phyloP scores from a whole-genome alignment of 2,329 filamentous ascomycete genomes.

The Ophiostoma perfectum region DNA sequence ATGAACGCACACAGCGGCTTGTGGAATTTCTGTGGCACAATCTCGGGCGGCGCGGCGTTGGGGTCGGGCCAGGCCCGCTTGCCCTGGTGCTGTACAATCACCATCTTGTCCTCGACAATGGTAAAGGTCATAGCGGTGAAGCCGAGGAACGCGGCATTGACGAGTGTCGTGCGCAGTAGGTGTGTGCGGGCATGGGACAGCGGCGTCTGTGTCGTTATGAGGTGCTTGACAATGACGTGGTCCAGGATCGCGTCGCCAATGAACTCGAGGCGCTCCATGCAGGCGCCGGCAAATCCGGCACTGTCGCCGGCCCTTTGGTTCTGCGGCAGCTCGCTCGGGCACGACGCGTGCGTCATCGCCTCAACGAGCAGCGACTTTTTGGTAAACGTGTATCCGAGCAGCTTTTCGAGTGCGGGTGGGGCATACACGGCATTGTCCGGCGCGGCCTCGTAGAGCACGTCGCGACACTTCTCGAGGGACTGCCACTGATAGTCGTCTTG shows the following conservation, averaged over 20 bases:
- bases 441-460: constrained; percentile 41
- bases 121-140: constrained; percentile 62
- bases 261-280: constrained; percentile 75
- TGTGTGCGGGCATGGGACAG: constrained; percentile 62
- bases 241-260: constrained; percentile 84
- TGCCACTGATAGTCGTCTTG: constrained; percentile 55
- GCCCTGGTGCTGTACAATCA: constrained; percentile 22
- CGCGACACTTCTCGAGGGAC: constrained; percentile 39
- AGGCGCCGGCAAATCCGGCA: constrained; percentile 36
- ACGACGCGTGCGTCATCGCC: constrained; percentile 73
- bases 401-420: constrained; percentile 50
- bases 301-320: too few species aligned
- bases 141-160: constrained; percentile 74
- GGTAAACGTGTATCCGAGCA: constrained; percentile 67
- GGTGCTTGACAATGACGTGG: constrained; percentile 55
- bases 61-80: background rate
- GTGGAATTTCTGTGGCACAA: background rate
- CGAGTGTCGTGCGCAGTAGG: constrained; percentile 65
- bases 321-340: constrained; percentile 34
- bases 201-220: constrained; percentile 31
- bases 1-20: constrained; percentile 64
- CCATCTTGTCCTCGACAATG: constrained; percentile 25
- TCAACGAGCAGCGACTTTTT: constrained; percentile 67
- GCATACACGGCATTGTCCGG: constrained; percentile 33
- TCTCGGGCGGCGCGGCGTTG: background rate